These are phyloP conservation scores for Scedosporium dehoogii DNA, from an alignment of 2,329 filamentous ascomycete genomes.

Conservation along the genomic window DNA sequence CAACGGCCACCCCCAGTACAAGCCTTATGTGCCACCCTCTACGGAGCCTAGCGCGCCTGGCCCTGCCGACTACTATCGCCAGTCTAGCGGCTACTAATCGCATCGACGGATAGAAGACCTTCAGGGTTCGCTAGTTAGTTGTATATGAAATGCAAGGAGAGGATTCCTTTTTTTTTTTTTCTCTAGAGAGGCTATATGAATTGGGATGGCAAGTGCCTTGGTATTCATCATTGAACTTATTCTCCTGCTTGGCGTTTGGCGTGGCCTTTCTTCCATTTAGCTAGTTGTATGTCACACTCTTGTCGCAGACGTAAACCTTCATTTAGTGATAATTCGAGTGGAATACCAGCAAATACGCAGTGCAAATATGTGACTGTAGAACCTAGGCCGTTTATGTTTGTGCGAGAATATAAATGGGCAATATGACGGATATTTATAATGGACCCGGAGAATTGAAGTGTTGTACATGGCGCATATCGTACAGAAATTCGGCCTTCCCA, in stretches of 20 bases:
- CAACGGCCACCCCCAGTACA: conserved; percentile 40
- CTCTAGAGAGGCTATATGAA: background rate
- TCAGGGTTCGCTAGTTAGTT: background rate
- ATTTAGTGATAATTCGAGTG: background rate
- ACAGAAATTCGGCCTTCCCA: background rate
- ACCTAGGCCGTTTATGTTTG: no score
- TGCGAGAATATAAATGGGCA: no score
- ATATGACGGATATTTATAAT: background rate
- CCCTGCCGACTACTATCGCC: conserved; percentile 47
- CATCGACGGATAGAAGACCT: conserved; percentile 7
- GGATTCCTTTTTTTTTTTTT: no score
- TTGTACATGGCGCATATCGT: background rate
- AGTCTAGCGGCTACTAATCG: conserved; percentile 17
- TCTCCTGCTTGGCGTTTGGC: background rate
- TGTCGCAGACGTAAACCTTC: background rate
- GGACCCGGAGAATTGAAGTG: background rate
- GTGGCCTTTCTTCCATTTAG: background rate
- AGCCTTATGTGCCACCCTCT: conserved; percentile 45
- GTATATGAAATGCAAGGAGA: no score
- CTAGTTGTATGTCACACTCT: background rate
- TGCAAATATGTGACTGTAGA: background rate
- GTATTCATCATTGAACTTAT: background rate
- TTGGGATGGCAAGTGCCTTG: background rate
- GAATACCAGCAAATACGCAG: background rate
- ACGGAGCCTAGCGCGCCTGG: conserved; percentile 36